A percentile compares a stretch with the other conserved stretches of the same genome.
Evolutionary conservation across 257 asterid species (phyloP).

Genomic region (Nicotiana noctiflora): DNA sequence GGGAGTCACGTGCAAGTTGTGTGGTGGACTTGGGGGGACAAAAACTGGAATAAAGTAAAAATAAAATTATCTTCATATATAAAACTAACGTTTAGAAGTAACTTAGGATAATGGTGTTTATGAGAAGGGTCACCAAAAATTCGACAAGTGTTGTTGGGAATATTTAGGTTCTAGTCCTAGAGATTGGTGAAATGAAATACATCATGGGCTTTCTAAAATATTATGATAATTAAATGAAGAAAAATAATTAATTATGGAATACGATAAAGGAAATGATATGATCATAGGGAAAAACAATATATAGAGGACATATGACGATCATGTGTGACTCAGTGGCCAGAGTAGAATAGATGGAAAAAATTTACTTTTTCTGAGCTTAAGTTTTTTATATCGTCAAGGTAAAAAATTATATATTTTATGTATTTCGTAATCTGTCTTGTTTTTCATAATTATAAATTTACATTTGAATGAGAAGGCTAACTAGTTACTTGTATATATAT

Average conservation of each 20-base stretch:
- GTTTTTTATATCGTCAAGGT: no score
- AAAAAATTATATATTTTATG: no score
- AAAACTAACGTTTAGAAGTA: neutral
- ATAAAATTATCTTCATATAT: neutral
- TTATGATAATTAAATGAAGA: neutral
- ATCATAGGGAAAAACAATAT: neutral
- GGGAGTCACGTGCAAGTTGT: constrained; percentile 27
- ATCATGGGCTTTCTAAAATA: neutral
- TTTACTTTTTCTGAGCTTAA: no score
- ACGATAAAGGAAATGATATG: neutral
- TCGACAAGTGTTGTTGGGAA: neutral
- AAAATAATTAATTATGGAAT: neutral
- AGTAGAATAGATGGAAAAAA: no score
- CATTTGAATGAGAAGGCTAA: no score
- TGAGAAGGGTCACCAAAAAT: neutral
- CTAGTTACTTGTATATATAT: no score
- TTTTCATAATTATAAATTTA: no score
- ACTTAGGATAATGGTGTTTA: neutral
- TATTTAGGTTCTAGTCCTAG: neutral
- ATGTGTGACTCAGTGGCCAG: no score
- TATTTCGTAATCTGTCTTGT: no score
- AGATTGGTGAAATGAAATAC: neutral
- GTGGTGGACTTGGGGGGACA: constrained; percentile 15
- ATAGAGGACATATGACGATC: neutral
- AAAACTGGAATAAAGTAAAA: neutral